phyloP scores from a whole-genome alignment of 179 eudicot genomes.

The Camellia oleifera region DNA sequence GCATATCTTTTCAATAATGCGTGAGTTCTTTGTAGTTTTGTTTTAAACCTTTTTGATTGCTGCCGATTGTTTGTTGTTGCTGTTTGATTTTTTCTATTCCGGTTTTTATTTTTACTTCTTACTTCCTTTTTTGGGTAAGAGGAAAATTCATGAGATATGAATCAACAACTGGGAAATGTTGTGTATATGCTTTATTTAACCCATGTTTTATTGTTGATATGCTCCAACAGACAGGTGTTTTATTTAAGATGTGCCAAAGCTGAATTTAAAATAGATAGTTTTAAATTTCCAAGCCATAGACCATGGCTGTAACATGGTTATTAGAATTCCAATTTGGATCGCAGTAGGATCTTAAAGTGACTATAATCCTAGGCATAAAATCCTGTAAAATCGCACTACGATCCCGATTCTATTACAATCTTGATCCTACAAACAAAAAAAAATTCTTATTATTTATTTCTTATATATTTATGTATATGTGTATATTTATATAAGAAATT shows the following conservation, averaged over 20 bases:
- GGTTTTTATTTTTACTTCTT: background rate
- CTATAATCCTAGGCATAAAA: no score
- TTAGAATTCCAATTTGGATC: no score
- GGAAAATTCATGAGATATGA: background rate
- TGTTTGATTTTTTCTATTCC: background rate
- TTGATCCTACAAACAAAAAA: no score
- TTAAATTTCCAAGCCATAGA: no score
- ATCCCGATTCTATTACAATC: no score
- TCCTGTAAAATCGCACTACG: no score
- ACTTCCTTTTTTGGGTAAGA: background rate
- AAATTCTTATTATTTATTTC: no score
- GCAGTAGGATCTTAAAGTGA: no score
- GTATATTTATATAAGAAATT: no score
- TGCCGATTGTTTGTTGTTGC: background rate
- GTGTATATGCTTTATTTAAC: background rate
- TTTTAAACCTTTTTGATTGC: background rate
- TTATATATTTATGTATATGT: no score
- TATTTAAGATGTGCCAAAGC: background rate
- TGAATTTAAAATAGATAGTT: background rate
- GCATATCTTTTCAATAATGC: slow-evolving; percentile 89
- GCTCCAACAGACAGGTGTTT: background rate
- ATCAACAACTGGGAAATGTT: background rate
- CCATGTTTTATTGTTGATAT: background rate
- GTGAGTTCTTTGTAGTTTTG: slow-evolving; percentile 50
- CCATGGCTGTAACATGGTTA: no score